Percentiles rank a stretch among this genome's conserved stretches.
Evolutionary conservation across 495 filamentous ascomycete species (phyloP).

Genomic region (Hyaloscypha finlandica): DNA sequence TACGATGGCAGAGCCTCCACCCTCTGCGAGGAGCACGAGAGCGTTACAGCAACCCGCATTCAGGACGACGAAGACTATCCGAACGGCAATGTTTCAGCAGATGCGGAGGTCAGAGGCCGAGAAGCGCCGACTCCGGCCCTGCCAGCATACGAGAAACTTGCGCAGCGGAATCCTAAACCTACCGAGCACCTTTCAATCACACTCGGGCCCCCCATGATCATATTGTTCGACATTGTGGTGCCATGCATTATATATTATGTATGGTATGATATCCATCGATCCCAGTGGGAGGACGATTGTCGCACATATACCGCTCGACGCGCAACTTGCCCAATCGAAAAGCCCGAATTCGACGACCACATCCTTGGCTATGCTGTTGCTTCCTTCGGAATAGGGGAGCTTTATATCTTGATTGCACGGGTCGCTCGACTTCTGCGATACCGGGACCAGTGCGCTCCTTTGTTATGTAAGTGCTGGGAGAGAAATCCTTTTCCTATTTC

Average conservation of each 20-base stretch:
- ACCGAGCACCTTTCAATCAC: constrained; percentile 25
- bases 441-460: constrained; percentile 16
- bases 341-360: constrained; percentile 16
- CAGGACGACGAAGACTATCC: neutral
- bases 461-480: neutral
- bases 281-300: constrained; percentile 15
- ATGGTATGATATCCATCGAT: constrained; percentile 18
- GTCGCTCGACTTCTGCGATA: constrained; percentile 15
- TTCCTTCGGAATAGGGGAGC: constrained; percentile 23
- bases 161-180: constrained; percentile 21
- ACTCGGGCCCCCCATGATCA: constrained; percentile 23
- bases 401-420: constrained; percentile 22
- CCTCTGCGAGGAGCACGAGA: neutral
- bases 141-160: constrained; percentile 24
- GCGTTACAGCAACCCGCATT: neutral
- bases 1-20: neutral
- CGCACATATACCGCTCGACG: neutral
- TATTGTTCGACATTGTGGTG: constrained; percentile 24
- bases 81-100: neutral
- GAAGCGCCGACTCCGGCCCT: neutral
- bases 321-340: constrained; percentile 2
- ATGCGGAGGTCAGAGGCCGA: neutral
- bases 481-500: too few relatives aligned
- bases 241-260: constrained; percentile 27
- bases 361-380: constrained; percentile 20